phyloP scores from a whole-genome alignment of 768 basidiomycete genomes.

The Mycena filopes region DNA sequence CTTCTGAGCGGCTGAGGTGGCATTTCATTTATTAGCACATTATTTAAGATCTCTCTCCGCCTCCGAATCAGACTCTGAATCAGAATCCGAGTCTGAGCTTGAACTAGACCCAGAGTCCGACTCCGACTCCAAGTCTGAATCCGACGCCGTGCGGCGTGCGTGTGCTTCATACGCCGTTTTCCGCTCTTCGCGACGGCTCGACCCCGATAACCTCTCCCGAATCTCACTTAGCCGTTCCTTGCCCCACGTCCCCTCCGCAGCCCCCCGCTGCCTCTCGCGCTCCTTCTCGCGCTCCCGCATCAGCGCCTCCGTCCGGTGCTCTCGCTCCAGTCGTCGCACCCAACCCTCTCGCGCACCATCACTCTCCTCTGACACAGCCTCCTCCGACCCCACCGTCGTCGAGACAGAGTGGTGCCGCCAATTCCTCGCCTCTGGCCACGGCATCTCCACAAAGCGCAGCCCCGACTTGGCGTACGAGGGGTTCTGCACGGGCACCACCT shows the following conservation, averaged over 20 bases:
- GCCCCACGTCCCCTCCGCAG: conserved; percentile 24
- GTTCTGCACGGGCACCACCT: conserved; percentile 6
- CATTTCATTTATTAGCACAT: too few relatives aligned
- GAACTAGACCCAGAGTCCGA: too few relatives aligned
- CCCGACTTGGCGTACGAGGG: conserved; percentile 5
- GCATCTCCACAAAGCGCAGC: conserved; percentile 8
- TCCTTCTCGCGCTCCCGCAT: conserved; percentile 17
- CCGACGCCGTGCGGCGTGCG: too few relatives aligned
- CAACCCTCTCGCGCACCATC: conserved; percentile 13
- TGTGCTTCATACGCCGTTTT: too few relatives aligned
- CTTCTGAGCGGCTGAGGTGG: too few relatives aligned
- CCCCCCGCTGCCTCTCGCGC: conserved; percentile 18
- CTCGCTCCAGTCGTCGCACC: conserved; percentile 8
- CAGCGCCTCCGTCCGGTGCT: conserved; percentile 1
- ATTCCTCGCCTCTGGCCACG: conserved; percentile 19
- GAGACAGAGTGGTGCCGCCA: too few relatives aligned
- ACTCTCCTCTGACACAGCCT: not conserved
- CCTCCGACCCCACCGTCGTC: not conserved
- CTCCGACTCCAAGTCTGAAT: too few relatives aligned
- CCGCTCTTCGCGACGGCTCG: not conserved
- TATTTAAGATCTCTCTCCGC: too few relatives aligned
- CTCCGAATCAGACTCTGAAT: too few relatives aligned
- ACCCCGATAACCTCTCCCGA: conserved; percentile 11
- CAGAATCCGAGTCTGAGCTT: too few relatives aligned
- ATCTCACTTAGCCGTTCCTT: conserved; percentile 19